These are phyloP conservation scores for Jaenimonas drosophilae DNA, from an alignment of 208 protist genomes.

Conservation along the genomic window DNA sequence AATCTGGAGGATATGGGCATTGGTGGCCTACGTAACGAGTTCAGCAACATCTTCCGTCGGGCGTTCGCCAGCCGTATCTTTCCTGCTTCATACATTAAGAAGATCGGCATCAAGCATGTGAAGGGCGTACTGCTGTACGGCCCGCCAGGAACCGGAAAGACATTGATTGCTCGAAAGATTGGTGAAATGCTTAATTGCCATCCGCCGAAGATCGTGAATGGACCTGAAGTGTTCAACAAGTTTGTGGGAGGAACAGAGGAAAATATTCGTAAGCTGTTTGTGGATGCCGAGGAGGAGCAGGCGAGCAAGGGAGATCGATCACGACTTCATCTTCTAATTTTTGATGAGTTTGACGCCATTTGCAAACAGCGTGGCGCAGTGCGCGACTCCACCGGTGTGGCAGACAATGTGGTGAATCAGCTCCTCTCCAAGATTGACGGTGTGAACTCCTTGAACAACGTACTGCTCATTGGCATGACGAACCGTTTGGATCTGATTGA, in stretches of 20 bases:
- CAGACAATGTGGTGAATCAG: conserved; percentile 99
- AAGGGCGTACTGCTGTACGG: conserved; percentile 98
- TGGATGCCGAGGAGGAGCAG: conserved; percentile 94
- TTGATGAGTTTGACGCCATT: conserved; percentile 99
- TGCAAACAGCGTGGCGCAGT: conserved; percentile 94
- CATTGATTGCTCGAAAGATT: conserved; percentile 99
- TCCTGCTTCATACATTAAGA: conserved; percentile 89
- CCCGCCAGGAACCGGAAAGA: conserved; percentile 99
- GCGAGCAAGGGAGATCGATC: conserved; percentile 90
- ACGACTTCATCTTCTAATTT: conserved; percentile 99
- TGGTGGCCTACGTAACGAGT: conserved; percentile 94
- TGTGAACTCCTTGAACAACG: conserved; percentile 98
- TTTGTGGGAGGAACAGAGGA: conserved; percentile 99
- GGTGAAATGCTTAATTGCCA: conserved; percentile 98
- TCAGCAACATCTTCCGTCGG: conserved; percentile 97
- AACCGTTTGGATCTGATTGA: conserved; percentile 99
- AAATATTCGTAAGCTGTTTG: conserved; percentile 99
- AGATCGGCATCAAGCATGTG: conserved; percentile 97
- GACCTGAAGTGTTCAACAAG: conserved; percentile 98
- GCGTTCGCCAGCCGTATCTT: conserved; percentile 98
- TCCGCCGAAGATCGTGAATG: conserved; percentile 96
- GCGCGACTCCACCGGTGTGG: conserved; percentile 93
- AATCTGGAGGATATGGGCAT: conserved; percentile 93
- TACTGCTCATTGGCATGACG: conserved; percentile 99
- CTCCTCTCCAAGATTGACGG: conserved; percentile 99